Evolutionary conservation across 2,329 filamentous ascomycete species (phyloP), one percentile per base, ranked within the genome.

Genomic region (Exserohilum rostratum): DNA sequence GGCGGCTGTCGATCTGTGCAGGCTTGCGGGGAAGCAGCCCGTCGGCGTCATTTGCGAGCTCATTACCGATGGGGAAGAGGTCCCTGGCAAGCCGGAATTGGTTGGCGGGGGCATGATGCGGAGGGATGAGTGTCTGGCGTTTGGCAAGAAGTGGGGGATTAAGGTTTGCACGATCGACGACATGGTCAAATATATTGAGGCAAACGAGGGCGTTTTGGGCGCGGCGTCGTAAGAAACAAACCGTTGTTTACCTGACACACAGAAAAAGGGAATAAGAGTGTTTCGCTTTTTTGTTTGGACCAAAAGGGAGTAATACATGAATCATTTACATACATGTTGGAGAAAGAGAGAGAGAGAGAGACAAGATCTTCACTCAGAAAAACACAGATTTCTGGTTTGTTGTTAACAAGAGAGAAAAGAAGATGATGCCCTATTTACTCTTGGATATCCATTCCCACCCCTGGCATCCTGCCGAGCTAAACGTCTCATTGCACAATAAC

Each of bases 131-230:
- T 97, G 93, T 78, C 80, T 99, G 70, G 84, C 82, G 46, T 99
- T 99, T 82, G 95, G 92, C 25, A 86, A 87, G 76, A 87, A 83
- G 77, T 98, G 90, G 87, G 92, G 92, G 4, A 80, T 99, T 65
- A 95, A 90, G 80, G 91, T 96, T 55, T 96, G 93, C 78, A 98
- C 95, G 27, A 98, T 99, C 78, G 92, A 93, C 73, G 92, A 93
- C 77, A 77, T 99, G 77, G 88, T 93, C 25, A 81, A 80, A 53
- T 90, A 96, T 74, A 79, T 96, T 54, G 89, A 95, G 76, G 87
- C 86, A 80, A 87, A 82, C 34, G 88, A 93, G 78, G 87, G 87
- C 9, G 53, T 44, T 0, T 20, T 52, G 18, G 48, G 43, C 6
- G 30, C 13, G 25, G 11, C 15, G 1, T 46, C 65, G 58, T 40